Percentiles rank a stretch among this genome's conserved stretches.
Evolutionary conservation across 2,329 filamentous ascomycete genomes (phyloP).

Genomic region (Ambrosiella xylebori): DNA sequence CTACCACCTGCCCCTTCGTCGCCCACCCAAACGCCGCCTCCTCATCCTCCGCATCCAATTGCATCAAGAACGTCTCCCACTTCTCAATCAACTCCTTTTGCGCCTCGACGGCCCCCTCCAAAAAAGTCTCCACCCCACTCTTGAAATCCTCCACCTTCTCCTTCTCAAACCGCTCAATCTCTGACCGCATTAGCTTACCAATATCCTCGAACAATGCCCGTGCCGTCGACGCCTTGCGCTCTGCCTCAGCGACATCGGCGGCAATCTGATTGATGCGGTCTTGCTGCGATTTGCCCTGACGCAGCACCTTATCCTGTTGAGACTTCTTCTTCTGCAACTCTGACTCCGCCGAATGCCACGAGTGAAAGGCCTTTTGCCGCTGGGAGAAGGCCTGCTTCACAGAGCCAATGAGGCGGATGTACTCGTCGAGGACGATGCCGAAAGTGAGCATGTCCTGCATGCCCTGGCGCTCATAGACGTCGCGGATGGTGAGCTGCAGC

Average conservation of each 20-base stretch:
- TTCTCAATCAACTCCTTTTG: constrained; percentile 92
- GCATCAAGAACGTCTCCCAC: constrained; percentile 96
- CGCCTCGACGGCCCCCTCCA: constrained; percentile 92
- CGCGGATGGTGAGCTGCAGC: constrained; percentile 80
- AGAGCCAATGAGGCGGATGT: constrained; percentile 86
- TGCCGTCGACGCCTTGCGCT: constrained; percentile 81
- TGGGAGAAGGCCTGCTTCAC: constrained; percentile 87
- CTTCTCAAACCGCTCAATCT: constrained; percentile 83
- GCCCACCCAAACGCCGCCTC: constrained; percentile 50
- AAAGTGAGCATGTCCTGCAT: constrained; percentile 93
- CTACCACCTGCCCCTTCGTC: constrained; percentile 37
- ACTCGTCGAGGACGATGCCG: constrained; percentile 95
- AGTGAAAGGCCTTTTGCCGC: constrained; percentile 87
- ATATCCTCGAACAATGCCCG: constrained; percentile 90
- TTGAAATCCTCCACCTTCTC: constrained; percentile 99
- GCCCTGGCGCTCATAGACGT: constrained; percentile 90
- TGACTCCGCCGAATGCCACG: constrained; percentile 80
- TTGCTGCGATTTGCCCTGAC: constrained; percentile 89
- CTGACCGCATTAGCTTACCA: constrained; percentile 77
- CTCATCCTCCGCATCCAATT: constrained; percentile 85
- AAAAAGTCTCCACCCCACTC: constrained; percentile 88
- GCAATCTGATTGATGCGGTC: constrained; percentile 84
- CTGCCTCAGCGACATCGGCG: constrained; percentile 86
- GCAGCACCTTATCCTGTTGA: constrained; percentile 82
- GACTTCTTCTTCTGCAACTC: constrained; percentile 80